Conservation (phyloP, 768 basidiomycete genomes). For the Tremella fuciformis region DNA sequence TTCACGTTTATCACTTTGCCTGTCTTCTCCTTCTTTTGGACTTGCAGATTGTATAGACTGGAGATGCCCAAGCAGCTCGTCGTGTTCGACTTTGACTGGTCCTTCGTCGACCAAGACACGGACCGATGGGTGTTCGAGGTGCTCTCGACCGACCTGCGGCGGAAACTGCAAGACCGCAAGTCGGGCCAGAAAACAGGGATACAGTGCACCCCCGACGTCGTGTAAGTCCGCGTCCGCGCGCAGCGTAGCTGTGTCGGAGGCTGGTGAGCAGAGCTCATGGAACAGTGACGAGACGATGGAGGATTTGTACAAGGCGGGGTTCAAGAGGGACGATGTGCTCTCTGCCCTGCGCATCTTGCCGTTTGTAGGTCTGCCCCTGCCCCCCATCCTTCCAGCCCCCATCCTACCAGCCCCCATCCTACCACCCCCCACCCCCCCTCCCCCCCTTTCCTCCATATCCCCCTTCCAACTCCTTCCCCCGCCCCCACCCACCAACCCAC, state of each 20-base stretch:
- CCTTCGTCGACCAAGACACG: conserved; percentile 77
- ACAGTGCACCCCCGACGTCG: conserved; percentile 87
- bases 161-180: conserved; percentile 70
- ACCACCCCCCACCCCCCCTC: background rate
- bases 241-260: background rate
- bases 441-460: no score
- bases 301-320: conserved; percentile 68
- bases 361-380: conserved; percentile 61
- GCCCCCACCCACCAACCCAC: no score
- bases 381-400: no score
- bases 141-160: conserved; percentile 75
- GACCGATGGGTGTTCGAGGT: conserved; percentile 80
- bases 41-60: background rate
- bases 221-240: no score
- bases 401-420: no score
- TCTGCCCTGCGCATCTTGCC: conserved; percentile 75
- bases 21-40: background rate
- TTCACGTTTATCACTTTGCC: no score
- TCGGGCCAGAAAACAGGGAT: conserved; percentile 50
- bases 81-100: conserved; percentile 98
- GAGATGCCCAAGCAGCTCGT: conserved; percentile 65
- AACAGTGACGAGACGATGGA: conserved; percentile 55
- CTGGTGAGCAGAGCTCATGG: background rate
- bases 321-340: conserved; percentile 72
- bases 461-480: no score